Base-by-base conservation (phyloP, 2,329 filamentous ascomycete species). In the Ascochyta clinopodiicola region DNA sequence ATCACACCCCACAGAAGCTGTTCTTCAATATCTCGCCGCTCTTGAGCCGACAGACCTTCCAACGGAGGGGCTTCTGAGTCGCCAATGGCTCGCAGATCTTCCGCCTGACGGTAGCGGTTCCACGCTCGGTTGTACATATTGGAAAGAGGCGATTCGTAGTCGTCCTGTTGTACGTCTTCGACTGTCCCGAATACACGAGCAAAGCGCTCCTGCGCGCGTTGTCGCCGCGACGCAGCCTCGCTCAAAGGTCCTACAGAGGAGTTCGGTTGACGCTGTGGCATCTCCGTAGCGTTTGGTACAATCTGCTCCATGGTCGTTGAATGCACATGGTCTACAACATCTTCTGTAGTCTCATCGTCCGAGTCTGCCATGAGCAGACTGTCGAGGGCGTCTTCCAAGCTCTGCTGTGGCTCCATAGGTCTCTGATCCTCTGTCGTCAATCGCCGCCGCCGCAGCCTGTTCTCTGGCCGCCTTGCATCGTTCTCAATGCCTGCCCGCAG, bases 131-230 rank as follows among this genome's bases (percentile, higher is more conserved):
- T 75, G 63, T 80, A 82, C 77, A 82, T 78, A 56, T 74, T 72
- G 17, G 77, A 75, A 12, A 82, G 77, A 0, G 80, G 80, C n/a
- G 77, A 79, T 51, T 79, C 75, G 59, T 81, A 82, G 29, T 79
- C 75, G 3, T 80, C 78, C 3, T 73, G 74, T n/a, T 78, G 67
- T 46, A 81, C 71, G 10, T 81, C 79, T 57, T 82, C 80, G 10
- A 79, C 66, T 0, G 76, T 77, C 13, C 80, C 80, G 54, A 81
- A 82, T 0, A 81, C 62, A 9, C 79, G 70, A 5, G 55, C 57
- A 17, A 72, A 63, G 17, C 68, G 61, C 39, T 75, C 71, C 36
- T 64, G 57, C 2, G 66, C 63, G 19, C 69, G 65, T 39, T 70
- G 66, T 7, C 66, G 35, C 32, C 52, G 60, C 5, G 57, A 51